Conservation (phyloP, 2,329 filamentous ascomycete species). For the Lachnellula cervina region DNA sequence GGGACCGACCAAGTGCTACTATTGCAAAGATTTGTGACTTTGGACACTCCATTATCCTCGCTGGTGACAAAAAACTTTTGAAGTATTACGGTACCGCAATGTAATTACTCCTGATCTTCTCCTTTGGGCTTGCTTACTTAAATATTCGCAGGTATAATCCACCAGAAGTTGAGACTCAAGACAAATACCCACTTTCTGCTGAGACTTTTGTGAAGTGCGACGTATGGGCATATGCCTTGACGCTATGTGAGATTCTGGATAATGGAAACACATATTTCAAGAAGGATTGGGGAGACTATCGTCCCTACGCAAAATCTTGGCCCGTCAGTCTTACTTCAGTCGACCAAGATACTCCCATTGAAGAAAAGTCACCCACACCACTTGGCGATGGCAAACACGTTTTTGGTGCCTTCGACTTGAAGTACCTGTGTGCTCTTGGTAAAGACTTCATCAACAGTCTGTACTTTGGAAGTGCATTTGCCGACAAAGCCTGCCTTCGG, state of each 20-base stretch:
- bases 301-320: not conserved
- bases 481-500: not conserved
- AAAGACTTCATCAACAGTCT: not conserved
- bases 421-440: not conserved
- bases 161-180: not conserved
- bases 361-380: not conserved
- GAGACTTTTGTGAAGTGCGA: not conserved
- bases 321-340: not conserved
- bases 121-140: not conserved
- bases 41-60: slow-evolving; percentile 1
- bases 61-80: not conserved
- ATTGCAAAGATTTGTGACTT: slow-evolving; percentile 5
- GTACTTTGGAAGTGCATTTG: not conserved
- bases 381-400: not conserved
- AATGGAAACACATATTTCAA: not conserved
- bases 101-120: not conserved
- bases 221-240: not conserved
- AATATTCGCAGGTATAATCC: slow-evolving; percentile 1
- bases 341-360: not conserved
- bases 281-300: not conserved
- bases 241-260: not conserved
- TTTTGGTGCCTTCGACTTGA: not conserved
- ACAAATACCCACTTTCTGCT: not conserved
- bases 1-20: not conserved
- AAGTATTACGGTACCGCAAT: slow-evolving; percentile 2